Evolutionary conservation across 2,329 filamentous ascomycete genomes (phyloP), one percentile per base, ranked within the genome.

Genomic region (Teratosphaeria nubilosa): DNA sequence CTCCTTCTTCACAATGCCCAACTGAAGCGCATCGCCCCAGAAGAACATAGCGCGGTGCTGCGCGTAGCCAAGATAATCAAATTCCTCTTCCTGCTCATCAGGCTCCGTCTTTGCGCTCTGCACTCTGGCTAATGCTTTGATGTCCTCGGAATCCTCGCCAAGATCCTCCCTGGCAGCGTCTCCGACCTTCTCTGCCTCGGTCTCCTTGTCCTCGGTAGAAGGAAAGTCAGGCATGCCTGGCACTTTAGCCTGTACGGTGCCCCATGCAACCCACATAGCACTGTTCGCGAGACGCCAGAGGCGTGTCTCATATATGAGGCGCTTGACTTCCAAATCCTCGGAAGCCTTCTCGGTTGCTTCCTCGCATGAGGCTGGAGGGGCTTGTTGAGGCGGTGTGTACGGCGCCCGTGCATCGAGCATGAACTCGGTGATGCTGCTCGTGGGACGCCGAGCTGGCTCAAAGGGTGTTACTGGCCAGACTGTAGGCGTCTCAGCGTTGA

Each of bases 231-330:
- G 83, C 70, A 92, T 78, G 0, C 86, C 89, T 0, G 89, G 85
- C 1, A 95, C 80, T 70, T 94, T 91, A 53, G 94, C 92, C 75
- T 99, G 94, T 55, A 99, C 88, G 61, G 97, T 90, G 25, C 94
- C 94, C 94, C 94, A 99, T 1, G 91, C 89, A 25, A 95, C 84
- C 94, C 94, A 99, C 74, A 88, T 84, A 1, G 90, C 90, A 37
- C 87, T 91, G 74, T 94, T 95, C 45, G 90, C 89, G 0, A 89
- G 78, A 2, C 94, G 84, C 94, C 94, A 99, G 52, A 95, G 78
- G 16, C 85, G 80, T 2, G 90, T 86, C 75, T 97, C 91, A 48
- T 86, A 82, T 68, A 94, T 77, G 30, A 99, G 78, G 55, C 84
- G 81, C 54, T 83, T 78, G 5, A 95, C 80, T 66, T 87, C 83